Evolutionary conservation across 371 early-diverging fungal species (phyloP).

Genomic region (Actinomortierella wolfii): DNA sequence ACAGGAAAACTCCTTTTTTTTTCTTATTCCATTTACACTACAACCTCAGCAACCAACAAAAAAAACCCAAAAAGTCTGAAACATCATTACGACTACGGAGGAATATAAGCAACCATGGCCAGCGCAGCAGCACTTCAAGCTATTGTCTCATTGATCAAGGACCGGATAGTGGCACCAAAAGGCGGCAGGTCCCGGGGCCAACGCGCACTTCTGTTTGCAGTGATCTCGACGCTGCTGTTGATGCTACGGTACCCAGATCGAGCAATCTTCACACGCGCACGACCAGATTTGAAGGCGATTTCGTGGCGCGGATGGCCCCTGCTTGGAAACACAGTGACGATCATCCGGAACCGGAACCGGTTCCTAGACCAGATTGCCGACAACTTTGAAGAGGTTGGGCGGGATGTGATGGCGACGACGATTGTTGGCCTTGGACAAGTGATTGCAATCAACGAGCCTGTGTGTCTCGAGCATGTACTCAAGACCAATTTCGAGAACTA

Average conservation of each 20-base stretch:
- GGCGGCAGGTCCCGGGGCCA: conserved; percentile 26
- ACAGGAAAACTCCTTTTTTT: too few species aligned
- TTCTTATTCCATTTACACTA: background rate
- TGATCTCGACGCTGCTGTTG: conserved; percentile 22
- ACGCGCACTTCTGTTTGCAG: conserved; percentile 22
- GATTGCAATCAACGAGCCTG: conserved; percentile 36
- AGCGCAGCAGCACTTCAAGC: background rate
- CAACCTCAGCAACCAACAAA: background rate
- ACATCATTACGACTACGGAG: too few species aligned
- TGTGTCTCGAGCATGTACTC: conserved; percentile 41
- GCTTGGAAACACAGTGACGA: conserved; percentile 18
- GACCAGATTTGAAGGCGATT: conserved; percentile 25
- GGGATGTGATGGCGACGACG: conserved; percentile 24
- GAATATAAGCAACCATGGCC: conserved; percentile 10
- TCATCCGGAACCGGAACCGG: conserved; percentile 15
- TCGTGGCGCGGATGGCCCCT: conserved; percentile 22
- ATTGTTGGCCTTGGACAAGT: conserved; percentile 33
- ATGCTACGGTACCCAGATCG: conserved; percentile 43
- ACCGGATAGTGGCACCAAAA: conserved; percentile 14
- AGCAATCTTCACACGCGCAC: conserved; percentile 35
- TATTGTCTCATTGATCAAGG: conserved; percentile 22
- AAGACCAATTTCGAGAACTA: conserved; percentile 66
- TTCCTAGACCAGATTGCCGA: conserved; percentile 16
- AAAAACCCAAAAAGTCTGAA: too few species aligned
- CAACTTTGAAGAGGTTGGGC: conserved; percentile 12